Conservation (phyloP, 2,329 filamentous ascomycete genomes). For the Botrytis porri region DNA sequence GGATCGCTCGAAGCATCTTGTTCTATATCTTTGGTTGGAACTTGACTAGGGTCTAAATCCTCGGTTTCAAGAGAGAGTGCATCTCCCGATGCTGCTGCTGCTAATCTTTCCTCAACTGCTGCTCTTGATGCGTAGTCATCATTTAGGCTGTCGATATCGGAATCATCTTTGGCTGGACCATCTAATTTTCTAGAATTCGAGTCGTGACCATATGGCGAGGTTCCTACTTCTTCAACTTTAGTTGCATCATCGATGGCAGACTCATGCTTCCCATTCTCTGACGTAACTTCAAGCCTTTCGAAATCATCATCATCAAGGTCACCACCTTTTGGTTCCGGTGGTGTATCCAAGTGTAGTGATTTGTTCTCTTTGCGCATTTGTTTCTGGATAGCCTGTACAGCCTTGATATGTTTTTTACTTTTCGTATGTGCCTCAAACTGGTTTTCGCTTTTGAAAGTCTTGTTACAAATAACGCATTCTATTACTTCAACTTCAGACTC, state of each 20-base stretch:
- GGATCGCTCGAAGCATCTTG: slow-evolving; percentile 6
- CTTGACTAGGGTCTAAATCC: not conserved
- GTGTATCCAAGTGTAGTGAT: slow-evolving; percentile 50
- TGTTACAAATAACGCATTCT: slow-evolving; percentile 75
- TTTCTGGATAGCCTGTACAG: slow-evolving; percentile 72
- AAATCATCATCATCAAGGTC: slow-evolving; percentile 27
- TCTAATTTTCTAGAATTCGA: not conserved
- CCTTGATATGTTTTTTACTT: slow-evolving; percentile 94
- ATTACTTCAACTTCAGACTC: slow-evolving; percentile 57
- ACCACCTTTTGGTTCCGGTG: slow-evolving; percentile 9
- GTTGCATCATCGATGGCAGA: not conserved
- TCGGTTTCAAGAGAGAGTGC: not conserved
- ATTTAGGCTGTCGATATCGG: slow-evolving; percentile 25
- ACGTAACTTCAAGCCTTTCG: slow-evolving; percentile 25
- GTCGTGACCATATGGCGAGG: not conserved
- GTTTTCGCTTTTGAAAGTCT: slow-evolving; percentile 84
- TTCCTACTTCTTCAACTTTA: not conserved
- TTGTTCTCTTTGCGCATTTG: slow-evolving; percentile 82
- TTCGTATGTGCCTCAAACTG: slow-evolving; percentile 90
- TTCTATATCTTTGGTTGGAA: slow-evolving; percentile 16
- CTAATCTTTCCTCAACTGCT: slow-evolving; percentile 27
- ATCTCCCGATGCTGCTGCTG: not conserved
- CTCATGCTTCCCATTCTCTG: slow-evolving; percentile 2
- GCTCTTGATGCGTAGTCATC: slow-evolving; percentile 38
- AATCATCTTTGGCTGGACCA: not conserved